Evolutionary conservation across 148 eudicot species (phyloP), one percentile per base, ranked within the genome.

Genomic region (Silene conica): DNA sequence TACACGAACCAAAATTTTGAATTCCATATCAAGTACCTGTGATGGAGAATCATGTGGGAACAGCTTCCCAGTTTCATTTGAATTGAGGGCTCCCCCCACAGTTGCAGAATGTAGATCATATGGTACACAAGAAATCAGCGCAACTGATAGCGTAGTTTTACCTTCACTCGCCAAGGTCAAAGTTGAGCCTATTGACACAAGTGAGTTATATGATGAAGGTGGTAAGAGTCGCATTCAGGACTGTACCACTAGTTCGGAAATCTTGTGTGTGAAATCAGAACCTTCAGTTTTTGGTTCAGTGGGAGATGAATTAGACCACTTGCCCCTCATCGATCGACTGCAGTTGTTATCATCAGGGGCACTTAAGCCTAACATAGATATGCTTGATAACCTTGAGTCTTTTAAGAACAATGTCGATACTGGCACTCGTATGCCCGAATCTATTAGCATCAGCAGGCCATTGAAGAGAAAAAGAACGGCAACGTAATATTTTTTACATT

Each of bases 401-500:
- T 71, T 46, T 14, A 73, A 71, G 75, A 79, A 73, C 65, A 66
- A 55, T 70, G 57, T 54, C 21, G 86, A 80, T 78, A 64, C 60
- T 69, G 73, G 69, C 69, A 79, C 71, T 59, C 78, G 72, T 82
- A 73, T 63, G 68, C 70, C 81, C 45, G 85, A 84, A 74, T 80
- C 86, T 72, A 77, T 85, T 59, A 83, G 78, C 78, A 52, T 86
- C 62, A 80, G 70, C 66, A 88, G 81, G 48, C 87, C 91, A 52
- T 52, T 87, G 79, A 96, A 92, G 82, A 89, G 88, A 81, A 87
- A 82, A 80, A 89, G 78, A 86, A 96, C 96, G 79, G 95, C 84
- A 64, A 92, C 97, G 99, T 92, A 94, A 75, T 80, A 50, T 78
- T 78, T 85, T 34, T 8, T 52, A n/a, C 28, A 18, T 38, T 54